phyloP scores from a whole-genome alignment of 352 stramenopile species.

The Globisporangium nunn region DNA sequence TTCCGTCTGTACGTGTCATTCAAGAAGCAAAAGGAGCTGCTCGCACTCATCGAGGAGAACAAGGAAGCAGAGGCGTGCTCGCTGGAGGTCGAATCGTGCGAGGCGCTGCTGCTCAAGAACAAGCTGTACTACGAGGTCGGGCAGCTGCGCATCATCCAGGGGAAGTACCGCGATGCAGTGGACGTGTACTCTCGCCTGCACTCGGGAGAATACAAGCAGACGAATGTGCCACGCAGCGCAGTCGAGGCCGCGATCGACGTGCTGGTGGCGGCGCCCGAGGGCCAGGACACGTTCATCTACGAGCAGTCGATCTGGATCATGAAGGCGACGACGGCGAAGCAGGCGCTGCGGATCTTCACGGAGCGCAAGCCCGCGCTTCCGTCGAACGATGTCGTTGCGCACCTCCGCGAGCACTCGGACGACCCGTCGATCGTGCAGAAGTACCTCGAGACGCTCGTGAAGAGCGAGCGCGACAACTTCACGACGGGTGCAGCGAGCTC shows the following conservation, averaged over 20 bases:
- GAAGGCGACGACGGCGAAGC: slow-evolving; percentile 59
- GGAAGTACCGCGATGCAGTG: slow-evolving; percentile 62
- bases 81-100: slow-evolving; percentile 60
- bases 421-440: slow-evolving; percentile 69
- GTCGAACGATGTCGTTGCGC: slow-evolving; percentile 74
- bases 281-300: slow-evolving; percentile 82
- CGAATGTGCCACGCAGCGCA: slow-evolving; percentile 75
- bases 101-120: slow-evolving; percentile 57
- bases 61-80: slow-evolving; percentile 49
- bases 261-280: slow-evolving; percentile 66
- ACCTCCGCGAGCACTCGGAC: slow-evolving; percentile 69
- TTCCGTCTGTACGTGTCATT: slow-evolving; percentile 78
- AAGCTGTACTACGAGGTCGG: slow-evolving; percentile 80
- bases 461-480: slow-evolving; percentile 33
- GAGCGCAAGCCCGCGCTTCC: slow-evolving; percentile 55
- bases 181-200: slow-evolving; percentile 81
- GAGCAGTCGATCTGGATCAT: slow-evolving; percentile 86
- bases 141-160: slow-evolving; percentile 58
- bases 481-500: slow-evolving; percentile 4
- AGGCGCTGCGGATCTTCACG: slow-evolving; percentile 80
- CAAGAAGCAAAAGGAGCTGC: slow-evolving; percentile 73
- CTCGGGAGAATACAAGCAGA: slow-evolving; percentile 80
- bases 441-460: slow-evolving; percentile 79
- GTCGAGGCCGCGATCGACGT: slow-evolving; percentile 88
- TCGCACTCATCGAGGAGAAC: slow-evolving; percentile 65